A percentile compares a stretch with the other conserved stretches of the same genome.
Conservation (phyloP, 768 basidiomycete genomes). For the Leccinum boreale region DNA sequence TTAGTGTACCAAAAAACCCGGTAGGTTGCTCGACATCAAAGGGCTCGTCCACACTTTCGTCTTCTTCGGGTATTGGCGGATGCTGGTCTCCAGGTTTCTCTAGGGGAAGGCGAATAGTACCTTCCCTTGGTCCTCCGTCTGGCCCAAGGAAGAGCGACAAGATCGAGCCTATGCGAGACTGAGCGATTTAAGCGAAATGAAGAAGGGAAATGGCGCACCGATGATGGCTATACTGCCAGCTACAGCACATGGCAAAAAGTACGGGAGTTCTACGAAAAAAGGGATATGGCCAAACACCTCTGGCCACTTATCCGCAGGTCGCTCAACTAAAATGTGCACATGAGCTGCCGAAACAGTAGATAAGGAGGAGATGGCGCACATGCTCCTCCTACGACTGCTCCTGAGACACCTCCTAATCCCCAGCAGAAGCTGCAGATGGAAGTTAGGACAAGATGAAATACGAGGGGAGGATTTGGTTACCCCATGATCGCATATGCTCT, state of each 20-base stretch:
- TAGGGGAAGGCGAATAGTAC: constrained; percentile 74
- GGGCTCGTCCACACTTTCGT: constrained; percentile 47
- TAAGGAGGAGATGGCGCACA: constrained; percentile 45
- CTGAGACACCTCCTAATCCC: constrained; percentile 94
- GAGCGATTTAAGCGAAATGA: neutral
- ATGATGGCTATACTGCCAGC: constrained; percentile 73
- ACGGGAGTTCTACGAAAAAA: constrained; percentile 80
- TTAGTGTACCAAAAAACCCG: constrained; percentile 39
- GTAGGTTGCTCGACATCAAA: constrained; percentile 37
- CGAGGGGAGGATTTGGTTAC: constrained; percentile 29
- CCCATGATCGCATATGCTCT: constrained; percentile 93
- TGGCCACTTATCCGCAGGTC: constrained; percentile 86
- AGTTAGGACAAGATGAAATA: constrained; percentile 2
- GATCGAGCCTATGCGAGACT: constrained; percentile 59
- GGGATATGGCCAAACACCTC: constrained; percentile 58
- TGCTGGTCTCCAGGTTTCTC: constrained; percentile 60
- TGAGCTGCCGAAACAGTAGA: neutral
- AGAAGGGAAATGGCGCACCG: constrained; percentile 38
- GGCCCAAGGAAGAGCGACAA: constrained; percentile 85
- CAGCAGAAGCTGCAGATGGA: constrained; percentile 69
- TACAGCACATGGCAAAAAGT: constrained; percentile 81
- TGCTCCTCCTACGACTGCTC: constrained; percentile 80
- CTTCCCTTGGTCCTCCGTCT: constrained; percentile 87
- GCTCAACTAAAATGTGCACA: constrained; percentile 56
- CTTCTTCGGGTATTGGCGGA: constrained; percentile 67